Evolutionary conservation across 2,329 filamentous ascomycete genomes (phyloP).

Genomic region (Podosphaera xanthii): DNA sequence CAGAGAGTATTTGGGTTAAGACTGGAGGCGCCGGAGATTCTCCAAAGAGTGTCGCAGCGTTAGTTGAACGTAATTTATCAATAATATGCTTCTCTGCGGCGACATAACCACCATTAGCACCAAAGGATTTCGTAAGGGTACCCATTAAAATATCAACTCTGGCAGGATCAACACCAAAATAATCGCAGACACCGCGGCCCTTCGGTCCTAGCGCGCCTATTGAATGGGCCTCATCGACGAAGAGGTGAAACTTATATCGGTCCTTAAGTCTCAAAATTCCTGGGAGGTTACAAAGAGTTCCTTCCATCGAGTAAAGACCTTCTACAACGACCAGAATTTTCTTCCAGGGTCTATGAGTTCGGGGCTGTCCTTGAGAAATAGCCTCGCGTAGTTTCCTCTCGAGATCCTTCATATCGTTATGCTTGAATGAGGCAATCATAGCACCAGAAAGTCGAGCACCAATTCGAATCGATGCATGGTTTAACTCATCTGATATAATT

Average conservation of each 20-base stretch:
- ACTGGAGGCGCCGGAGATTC: slow-evolving; percentile 77
- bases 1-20: slow-evolving; percentile 71
- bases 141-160: slow-evolving; percentile 96
- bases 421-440: slow-evolving; percentile 89
- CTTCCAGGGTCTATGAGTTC: slow-evolving; percentile 97
- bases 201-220: slow-evolving; percentile 75
- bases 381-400: slow-evolving; percentile 72
- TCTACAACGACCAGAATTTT: slow-evolving; percentile 95
- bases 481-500: slow-evolving; percentile 89
- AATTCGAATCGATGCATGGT: slow-evolving; percentile 92
- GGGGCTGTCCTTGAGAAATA: slow-evolving; percentile 89
- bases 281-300: slow-evolving; percentile 94
- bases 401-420: slow-evolving; percentile 82
- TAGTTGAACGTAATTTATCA: slow-evolving; percentile 69
- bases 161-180: slow-evolving; percentile 71
- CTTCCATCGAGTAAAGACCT: slow-evolving; percentile 97
- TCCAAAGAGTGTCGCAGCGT: slow-evolving; percentile 67
- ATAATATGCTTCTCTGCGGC: slow-evolving; percentile 77
- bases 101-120: slow-evolving; percentile 90
- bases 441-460: slow-evolving; percentile 84
- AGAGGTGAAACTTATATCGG: slow-evolving; percentile 92
- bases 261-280: slow-evolving; percentile 69
- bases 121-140: slow-evolving; percentile 93
- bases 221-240: slow-evolving; percentile 90
- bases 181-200: slow-evolving; percentile 88